Conservation (phyloP, 306 rosid genomes). For the Quercus cerris region DNA sequence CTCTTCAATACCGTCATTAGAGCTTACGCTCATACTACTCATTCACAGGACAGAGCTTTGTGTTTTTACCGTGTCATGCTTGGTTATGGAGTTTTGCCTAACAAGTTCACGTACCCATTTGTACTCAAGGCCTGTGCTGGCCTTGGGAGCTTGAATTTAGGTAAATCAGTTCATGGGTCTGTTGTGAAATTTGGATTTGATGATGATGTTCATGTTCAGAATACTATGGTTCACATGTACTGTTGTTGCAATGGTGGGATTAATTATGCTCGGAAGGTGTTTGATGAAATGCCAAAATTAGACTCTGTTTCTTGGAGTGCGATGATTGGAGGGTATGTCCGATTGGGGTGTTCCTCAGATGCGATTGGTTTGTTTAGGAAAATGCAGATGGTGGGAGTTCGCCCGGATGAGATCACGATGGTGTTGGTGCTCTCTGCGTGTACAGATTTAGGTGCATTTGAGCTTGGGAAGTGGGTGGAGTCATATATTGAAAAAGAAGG, state of each 20-base stretch:
- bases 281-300: constrained; percentile 54
- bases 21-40: constrained; percentile 62
- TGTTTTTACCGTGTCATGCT: constrained; percentile 45
- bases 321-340: constrained; percentile 80
- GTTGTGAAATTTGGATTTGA: constrained; percentile 67
- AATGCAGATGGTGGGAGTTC: constrained; percentile 70
- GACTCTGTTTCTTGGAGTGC: constrained; percentile 91
- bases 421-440: constrained; percentile 77
- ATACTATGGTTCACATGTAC: constrained; percentile 88
- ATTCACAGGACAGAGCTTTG: constrained; percentile 42
- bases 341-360: constrained; percentile 45
- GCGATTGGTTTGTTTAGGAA: constrained; percentile 66
- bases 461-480: constrained; percentile 92
- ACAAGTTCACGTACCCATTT: constrained; percentile 86
- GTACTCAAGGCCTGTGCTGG: constrained; percentile 88
- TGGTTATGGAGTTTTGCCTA: constrained; percentile 51
- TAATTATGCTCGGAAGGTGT: constrained; percentile 57
- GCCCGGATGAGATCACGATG: constrained; percentile 86
- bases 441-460: constrained; percentile 79
- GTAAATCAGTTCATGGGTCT: constrained; percentile 59
- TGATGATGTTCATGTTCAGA: constrained; percentile 62
- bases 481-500: constrained; percentile 56
- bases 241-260: constrained; percentile 51
- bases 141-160: constrained; percentile 44
- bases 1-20: constrained; percentile 72